Conservation (phyloP, 257 asterid species). For the Nicotiana obtusifolia region DNA sequence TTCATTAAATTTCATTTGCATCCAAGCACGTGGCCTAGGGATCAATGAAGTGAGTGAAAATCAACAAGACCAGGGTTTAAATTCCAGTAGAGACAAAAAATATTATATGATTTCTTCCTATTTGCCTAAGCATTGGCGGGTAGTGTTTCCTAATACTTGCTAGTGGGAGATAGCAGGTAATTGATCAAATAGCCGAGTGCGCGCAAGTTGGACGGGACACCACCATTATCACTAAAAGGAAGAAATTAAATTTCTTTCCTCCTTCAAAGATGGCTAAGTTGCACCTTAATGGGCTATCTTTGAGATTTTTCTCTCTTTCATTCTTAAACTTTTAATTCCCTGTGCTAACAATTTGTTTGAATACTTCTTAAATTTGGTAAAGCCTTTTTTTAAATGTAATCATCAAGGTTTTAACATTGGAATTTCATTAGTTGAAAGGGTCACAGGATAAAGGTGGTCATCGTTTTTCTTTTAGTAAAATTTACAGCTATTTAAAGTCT, state of each 20-base stretch:
- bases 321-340: background rate
- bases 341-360: background rate
- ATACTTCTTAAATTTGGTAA: background rate
- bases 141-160: background rate
- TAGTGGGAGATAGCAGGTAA: background rate
- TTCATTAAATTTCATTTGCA: background rate
- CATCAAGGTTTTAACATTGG: background rate
- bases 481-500: background rate
- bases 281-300: background rate
- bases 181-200: background rate
- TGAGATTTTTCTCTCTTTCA: background rate
- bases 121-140: background rate
- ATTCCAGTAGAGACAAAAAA: background rate
- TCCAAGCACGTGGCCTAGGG: background rate
- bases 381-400: background rate
- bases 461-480: background rate
- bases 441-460: background rate
- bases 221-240: background rate
- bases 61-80: background rate
- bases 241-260: background rate
- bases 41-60: background rate
- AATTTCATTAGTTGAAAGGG: background rate
- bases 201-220: background rate
- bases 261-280: background rate
- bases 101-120: background rate